These are phyloP conservation scores for Quercus glauca DNA, from an alignment of 306 rosid genomes.

Conservation along the genomic window DNA sequence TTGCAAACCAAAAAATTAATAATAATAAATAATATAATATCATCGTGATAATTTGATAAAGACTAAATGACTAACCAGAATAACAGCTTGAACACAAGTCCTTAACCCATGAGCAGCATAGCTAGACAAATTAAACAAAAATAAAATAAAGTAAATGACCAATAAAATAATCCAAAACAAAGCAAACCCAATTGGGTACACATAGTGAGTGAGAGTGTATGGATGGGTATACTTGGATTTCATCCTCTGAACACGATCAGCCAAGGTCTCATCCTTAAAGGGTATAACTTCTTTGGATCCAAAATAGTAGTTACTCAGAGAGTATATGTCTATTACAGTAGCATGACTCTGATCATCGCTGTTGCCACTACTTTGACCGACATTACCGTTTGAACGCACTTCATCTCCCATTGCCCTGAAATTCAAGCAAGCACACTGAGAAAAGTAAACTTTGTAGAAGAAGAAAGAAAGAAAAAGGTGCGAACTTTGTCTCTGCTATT, in stretches of 20 bases:
- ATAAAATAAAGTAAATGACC: neutral
- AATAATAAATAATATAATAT: too few relatives aligned
- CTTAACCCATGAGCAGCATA: conserved; percentile 71
- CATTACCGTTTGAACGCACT: neutral
- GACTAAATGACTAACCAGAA: conserved; percentile 55
- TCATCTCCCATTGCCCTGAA: conserved; percentile 45
- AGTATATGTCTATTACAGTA: conserved; percentile 46
- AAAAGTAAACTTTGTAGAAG: neutral
- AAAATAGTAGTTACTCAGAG: conserved; percentile 71
- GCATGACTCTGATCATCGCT: conserved; percentile 15
- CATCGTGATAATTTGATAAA: neutral
- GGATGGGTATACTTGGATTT: conserved; percentile 50
- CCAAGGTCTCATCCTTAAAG: conserved; percentile 44
- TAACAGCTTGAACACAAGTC: conserved; percentile 69
- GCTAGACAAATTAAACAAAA: conserved; percentile 33
- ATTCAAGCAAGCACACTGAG: neutral
- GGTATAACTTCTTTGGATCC: conserved; percentile 61
- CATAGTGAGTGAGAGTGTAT: neutral
- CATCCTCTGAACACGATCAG: conserved; percentile 50
- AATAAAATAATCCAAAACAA: neutral
- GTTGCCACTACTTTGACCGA: conserved; percentile 8
- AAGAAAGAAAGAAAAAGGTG: too few relatives aligned
- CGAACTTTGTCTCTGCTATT: neutral
- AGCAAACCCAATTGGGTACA: neutral
- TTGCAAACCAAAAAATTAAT: neutral